Evolutionary conservation across 768 basidiomycete genomes (phyloP).

Genomic region (Kwoniella shandongensis): DNA sequence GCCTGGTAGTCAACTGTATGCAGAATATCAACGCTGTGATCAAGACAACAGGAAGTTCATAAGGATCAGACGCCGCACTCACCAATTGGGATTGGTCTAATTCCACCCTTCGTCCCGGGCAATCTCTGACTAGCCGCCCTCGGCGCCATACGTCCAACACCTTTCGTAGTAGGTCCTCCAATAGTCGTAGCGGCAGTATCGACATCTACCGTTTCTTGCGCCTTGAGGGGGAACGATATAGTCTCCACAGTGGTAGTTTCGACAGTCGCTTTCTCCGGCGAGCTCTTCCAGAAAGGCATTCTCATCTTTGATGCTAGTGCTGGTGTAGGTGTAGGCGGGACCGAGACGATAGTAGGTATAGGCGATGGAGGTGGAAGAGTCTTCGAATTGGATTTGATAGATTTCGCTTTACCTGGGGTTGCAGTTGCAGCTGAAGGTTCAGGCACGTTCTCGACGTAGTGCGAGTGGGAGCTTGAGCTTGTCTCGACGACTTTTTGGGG

Average conservation of each 20-base stretch:
- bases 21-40: constrained; percentile 7
- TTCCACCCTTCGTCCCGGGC: constrained; percentile 32
- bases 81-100: constrained; percentile 39
- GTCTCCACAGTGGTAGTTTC: constrained; percentile 22
- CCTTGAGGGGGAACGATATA: constrained; percentile 8
- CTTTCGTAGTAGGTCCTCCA: constrained; percentile 29
- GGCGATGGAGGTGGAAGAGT: constrained; percentile 11
- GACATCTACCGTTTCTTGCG: constrained; percentile 10
- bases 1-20: constrained; percentile 43
- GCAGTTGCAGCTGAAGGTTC: constrained; percentile 8
- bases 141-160: constrained; percentile 16
- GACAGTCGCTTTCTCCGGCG: neutral
- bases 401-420: constrained; percentile 4
- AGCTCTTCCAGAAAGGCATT: constrained; percentile 8
- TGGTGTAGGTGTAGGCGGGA: constrained; percentile 6
- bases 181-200: constrained; percentile 29
- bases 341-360: neutral
- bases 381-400: constrained; percentile 10
- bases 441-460: constrained; percentile 17
- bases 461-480: too few species aligned
- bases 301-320: neutral
- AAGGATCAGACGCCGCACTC: neutral
- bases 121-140: constrained; percentile 7
- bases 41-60: neutral
- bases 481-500: constrained; percentile 18